A percentile compares a stretch with the other conserved stretches of the same genome.
Conservation (phyloP, 176 grass and related monocot genomes). For the Rhynchospora pubera region DNA sequence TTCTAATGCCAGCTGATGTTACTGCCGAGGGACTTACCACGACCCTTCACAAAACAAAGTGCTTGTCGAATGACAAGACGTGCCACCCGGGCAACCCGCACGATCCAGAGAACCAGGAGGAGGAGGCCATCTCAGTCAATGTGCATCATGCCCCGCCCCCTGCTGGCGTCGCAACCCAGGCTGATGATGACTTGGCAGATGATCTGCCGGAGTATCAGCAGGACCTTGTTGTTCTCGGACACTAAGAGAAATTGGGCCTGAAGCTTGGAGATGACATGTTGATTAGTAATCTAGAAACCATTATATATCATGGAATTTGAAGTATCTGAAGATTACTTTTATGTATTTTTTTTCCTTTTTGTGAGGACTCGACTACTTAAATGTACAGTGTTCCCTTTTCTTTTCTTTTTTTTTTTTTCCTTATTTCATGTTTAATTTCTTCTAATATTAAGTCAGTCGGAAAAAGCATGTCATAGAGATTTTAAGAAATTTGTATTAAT, state of each 20-base stretch:
- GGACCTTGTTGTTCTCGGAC: background rate
- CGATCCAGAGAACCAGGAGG: slow-evolving; percentile 1
- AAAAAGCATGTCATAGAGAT: no score
- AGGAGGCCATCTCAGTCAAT: slow-evolving; percentile 12
- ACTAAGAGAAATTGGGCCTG: background rate
- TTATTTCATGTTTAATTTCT: no score
- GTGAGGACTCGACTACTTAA: no score
- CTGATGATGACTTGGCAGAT: background rate
- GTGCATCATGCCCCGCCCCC: background rate
- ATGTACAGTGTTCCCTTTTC: no score
- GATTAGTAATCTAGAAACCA: background rate
- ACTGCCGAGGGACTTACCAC: background rate
- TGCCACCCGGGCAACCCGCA: background rate
- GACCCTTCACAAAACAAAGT: background rate
- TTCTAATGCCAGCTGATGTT: background rate
- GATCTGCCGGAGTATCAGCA: background rate
- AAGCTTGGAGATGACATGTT: background rate
- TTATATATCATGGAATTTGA: background rate
- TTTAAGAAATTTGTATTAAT: no score
- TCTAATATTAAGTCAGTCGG: no score
- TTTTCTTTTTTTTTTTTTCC: no score
- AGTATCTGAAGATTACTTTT: background rate
- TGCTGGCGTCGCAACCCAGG: background rate
- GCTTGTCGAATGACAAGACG: background rate
- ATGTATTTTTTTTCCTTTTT: background rate